A percentile compares a stretch with the other conserved stretches of the same genome.
Conservation (phyloP, 352 stramenopile genomes). For the Phytopythium chamaehyphon region DNA sequence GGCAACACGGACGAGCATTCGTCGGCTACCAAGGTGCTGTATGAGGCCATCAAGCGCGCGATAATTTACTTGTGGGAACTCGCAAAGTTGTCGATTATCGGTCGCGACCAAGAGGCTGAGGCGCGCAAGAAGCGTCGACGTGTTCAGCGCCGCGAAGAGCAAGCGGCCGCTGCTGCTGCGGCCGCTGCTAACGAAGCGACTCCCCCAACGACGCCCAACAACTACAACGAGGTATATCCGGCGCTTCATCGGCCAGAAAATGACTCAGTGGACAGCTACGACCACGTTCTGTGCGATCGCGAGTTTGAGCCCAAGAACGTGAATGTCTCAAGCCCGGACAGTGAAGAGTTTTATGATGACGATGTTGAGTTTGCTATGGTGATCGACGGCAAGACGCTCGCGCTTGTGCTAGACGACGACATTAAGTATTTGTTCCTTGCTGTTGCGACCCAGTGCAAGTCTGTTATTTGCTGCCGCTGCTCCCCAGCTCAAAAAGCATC, state of each 20-base stretch:
- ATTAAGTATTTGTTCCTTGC: constrained; percentile 89
- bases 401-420: constrained; percentile 80
- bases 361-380: constrained; percentile 88
- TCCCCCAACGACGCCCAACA: constrained; percentile 25
- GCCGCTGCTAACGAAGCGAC: constrained; percentile 19
- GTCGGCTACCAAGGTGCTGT: constrained; percentile 68
- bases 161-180: constrained; percentile 11
- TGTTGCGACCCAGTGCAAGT: constrained; percentile 86
- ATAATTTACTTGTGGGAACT: constrained; percentile 65
- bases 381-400: constrained; percentile 86
- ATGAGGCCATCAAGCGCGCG: constrained; percentile 68
- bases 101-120: constrained; percentile 67
- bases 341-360: constrained; percentile 62
- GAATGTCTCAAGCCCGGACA: constrained; percentile 23
- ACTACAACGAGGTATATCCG: constrained; percentile 77
- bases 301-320: constrained; percentile 69
- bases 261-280: constrained; percentile 52
- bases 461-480: constrained; percentile 85
- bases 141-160: constrained; percentile 45
- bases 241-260: constrained; percentile 31
- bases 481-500: constrained; percentile 83
- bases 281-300: constrained; percentile 54
- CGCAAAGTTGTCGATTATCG: constrained; percentile 62
- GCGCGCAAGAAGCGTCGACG: constrained; percentile 65
- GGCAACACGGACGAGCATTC: constrained; percentile 74